phyloP scores from a whole-genome alignment of 805 yeast species.

The Blastobotrys mokoenaii region DNA sequence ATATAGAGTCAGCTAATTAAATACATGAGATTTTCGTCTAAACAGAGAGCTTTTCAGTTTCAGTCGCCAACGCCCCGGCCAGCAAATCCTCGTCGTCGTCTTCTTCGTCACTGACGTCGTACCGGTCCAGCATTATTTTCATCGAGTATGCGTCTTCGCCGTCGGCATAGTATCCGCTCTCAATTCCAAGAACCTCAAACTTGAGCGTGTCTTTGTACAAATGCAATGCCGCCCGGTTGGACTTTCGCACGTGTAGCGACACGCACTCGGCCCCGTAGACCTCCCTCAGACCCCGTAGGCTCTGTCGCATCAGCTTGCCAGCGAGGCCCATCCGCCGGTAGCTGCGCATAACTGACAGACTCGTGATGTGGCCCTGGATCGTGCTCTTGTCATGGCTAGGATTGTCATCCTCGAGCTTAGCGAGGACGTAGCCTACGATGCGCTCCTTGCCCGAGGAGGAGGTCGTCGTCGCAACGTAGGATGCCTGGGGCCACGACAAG shows the following conservation, averaged over 20 bases:
- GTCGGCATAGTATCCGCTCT: slow-evolving; percentile 87
- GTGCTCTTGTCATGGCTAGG: slow-evolving; percentile 17
- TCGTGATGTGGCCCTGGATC: slow-evolving; percentile 87
- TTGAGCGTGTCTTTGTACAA: slow-evolving; percentile 76
- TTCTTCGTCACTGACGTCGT: slow-evolving; percentile 7
- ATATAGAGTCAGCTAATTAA: no score
- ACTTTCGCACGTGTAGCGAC: slow-evolving; percentile 85
- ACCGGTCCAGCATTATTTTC: slow-evolving; percentile 53
- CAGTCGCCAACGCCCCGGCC: slow-evolving; percentile 13
- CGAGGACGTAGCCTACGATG: slow-evolving; percentile 91
- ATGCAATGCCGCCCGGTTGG: slow-evolving; percentile 90
- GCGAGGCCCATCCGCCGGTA: slow-evolving; percentile 95
- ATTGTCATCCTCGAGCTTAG: slow-evolving; percentile 89
- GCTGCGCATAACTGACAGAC: slow-evolving; percentile 89
- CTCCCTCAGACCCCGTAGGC: slow-evolving; percentile 72
- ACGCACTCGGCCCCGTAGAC: slow-evolving; percentile 75
- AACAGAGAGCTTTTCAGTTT: neutral
- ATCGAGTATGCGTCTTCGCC: slow-evolving; percentile 97
- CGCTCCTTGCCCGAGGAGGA: slow-evolving; percentile 70
- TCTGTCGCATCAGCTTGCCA: slow-evolving; percentile 69
- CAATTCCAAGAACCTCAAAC: slow-evolving; percentile 76
- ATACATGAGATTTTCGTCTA: no score
- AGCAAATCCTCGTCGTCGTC: slow-evolving; percentile 22
- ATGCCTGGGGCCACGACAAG: slow-evolving; percentile 95
- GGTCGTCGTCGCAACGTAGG: slow-evolving; percentile 73